Evolutionary conservation across 805 yeast species (phyloP).

Genomic region (Ogataea pini): DNA sequence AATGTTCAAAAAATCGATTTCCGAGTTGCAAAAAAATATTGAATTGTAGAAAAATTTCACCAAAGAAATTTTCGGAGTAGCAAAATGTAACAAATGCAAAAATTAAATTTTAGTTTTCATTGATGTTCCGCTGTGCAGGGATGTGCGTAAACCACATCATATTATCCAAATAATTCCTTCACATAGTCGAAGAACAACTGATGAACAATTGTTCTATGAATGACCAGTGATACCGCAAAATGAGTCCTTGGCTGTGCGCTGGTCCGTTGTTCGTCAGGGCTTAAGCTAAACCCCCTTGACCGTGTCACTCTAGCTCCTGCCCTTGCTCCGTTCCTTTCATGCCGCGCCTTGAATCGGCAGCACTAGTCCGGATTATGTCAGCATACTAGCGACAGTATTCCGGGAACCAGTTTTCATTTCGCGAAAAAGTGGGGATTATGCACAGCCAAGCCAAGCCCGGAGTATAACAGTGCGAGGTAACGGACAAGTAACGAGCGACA

Average conservation of each 20-base stretch:
- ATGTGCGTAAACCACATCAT: too few species aligned
- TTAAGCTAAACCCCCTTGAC: too few species aligned
- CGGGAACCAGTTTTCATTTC: background rate
- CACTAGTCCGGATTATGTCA: slow-evolving; percentile 2
- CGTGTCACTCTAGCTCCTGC: too few species aligned
- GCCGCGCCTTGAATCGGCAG: too few species aligned
- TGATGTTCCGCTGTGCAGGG: background rate
- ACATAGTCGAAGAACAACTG: too few species aligned
- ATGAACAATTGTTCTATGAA: too few species aligned
- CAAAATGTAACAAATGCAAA: background rate
- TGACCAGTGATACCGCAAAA: too few species aligned
- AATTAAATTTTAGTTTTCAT: background rate
- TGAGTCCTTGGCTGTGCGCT: background rate
- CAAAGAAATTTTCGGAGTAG: background rate
- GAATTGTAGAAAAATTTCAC: too few species aligned
- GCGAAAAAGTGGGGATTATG: background rate
- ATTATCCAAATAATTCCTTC: too few species aligned
- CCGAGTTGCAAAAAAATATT: too few species aligned
- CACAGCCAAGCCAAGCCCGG: slow-evolving; percentile 1
- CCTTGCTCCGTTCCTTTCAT: too few species aligned
- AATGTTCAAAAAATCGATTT: background rate
- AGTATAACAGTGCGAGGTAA: slow-evolving; percentile 4
- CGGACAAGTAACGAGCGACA: background rate
- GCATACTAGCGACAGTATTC: slow-evolving; percentile 2
- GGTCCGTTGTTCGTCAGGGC: too few species aligned